phyloP scores from a whole-genome alignment of 257 asterid genomes.

The Ballota nigra region DNA sequence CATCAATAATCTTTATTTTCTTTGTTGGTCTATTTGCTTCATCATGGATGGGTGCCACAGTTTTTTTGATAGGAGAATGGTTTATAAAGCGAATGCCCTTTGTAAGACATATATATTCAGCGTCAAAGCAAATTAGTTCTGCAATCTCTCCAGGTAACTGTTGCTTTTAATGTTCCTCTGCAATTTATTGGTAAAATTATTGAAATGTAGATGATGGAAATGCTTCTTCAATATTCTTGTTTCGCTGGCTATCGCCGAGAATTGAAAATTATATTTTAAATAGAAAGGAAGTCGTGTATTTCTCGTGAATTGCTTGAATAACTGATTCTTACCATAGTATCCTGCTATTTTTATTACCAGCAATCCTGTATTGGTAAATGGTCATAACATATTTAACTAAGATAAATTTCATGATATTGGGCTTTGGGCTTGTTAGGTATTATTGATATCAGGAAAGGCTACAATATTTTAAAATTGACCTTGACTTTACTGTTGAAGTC shows the following conservation, averaged over 20 bases:
- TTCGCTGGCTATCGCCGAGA: neutral
- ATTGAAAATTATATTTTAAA: neutral
- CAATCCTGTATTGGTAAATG: neutral
- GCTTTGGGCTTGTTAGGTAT: neutral
- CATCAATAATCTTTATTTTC: slow-evolving; percentile 73
- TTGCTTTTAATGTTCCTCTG: neutral
- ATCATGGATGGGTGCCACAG: slow-evolving; percentile 90
- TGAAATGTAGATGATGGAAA: neutral
- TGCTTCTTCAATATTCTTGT: neutral
- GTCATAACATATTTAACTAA: neutral
- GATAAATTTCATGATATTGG: slow-evolving; percentile 9
- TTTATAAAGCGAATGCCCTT: slow-evolving; percentile 91
- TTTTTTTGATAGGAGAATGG: slow-evolving; percentile 91
- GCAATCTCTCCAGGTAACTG: slow-evolving; percentile 85
- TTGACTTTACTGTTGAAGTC: neutral
- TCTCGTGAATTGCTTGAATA: neutral
- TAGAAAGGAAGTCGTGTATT: neutral
- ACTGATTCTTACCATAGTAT: slow-evolving; percentile 1
- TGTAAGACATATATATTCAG: slow-evolving; percentile 75
- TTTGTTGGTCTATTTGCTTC: slow-evolving; percentile 87
- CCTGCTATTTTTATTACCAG: neutral
- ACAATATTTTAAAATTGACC: neutral
- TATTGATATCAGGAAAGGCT: slow-evolving; percentile 4
- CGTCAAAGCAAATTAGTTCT: slow-evolving; percentile 89
- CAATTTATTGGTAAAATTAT: neutral